A percentile compares a stretch with the other conserved stretches of the same genome.
phyloP scores from a whole-genome alignment of 83 land plant species.

The Isoetes engelmannii region DNA sequence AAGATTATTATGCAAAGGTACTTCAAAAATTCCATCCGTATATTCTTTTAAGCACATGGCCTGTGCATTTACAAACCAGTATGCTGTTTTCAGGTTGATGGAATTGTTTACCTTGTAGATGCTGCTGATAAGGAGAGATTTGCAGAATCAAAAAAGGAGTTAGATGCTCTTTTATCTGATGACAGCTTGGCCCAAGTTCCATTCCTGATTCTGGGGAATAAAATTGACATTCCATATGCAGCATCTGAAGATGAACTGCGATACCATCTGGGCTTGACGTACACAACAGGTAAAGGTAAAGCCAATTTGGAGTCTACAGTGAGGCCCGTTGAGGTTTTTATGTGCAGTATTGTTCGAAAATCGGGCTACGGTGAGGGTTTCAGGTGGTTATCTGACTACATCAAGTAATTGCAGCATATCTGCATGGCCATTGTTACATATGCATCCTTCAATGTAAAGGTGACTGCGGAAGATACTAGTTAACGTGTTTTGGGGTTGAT shows the following conservation, averaged over 20 bases:
- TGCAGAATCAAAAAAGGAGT: conserved; percentile 45
- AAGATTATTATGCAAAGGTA: conserved; percentile 46
- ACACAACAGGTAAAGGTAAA: conserved; percentile 55
- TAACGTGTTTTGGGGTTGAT: no score
- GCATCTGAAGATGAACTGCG: conserved; percentile 46
- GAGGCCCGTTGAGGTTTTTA: conserved; percentile 51
- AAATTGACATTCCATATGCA: conserved; percentile 43
- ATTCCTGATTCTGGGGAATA: conserved; percentile 41
- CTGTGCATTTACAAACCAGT: neutral
- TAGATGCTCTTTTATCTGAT: conserved; percentile 43
- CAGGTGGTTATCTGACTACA: conserved; percentile 51
- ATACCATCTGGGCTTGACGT: conserved; percentile 40
- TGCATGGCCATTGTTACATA: no score
- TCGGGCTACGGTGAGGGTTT: conserved; percentile 57
- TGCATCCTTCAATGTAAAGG: no score
- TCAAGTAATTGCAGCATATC: conserved; percentile 21
- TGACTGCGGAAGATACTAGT: no score
- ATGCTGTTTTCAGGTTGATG: conserved; percentile 44
- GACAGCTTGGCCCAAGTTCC: conserved; percentile 37
- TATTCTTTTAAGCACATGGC: neutral
- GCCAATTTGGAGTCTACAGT: conserved; percentile 43
- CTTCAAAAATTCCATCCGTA: neutral
- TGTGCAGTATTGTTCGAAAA: conserved; percentile 57
- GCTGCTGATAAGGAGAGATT: conserved; percentile 43
- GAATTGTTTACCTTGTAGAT: conserved; percentile 44